Percentiles rank a stretch among this genome's conserved stretches.
phyloP scores from a whole-genome alignment of 1,139 yeast genomes.

The Candida glucosophila region DNA sequence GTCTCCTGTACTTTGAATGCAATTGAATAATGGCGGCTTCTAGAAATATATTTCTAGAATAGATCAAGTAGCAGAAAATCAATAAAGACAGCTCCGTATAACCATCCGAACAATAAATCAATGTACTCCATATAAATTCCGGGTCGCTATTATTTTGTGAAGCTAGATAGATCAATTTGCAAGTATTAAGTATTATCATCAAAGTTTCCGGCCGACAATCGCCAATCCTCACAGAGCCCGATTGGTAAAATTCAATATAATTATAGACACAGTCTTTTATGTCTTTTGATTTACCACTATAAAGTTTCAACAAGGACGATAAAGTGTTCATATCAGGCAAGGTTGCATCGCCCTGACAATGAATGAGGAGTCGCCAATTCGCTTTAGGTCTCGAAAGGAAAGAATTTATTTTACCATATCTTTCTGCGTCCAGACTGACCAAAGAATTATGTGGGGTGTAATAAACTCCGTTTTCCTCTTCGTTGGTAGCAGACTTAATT shows the following conservation, averaged over 20 bases:
- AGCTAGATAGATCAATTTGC: conserved; percentile 47
- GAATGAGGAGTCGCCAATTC: conserved; percentile 29
- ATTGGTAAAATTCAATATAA: conserved; percentile 65
- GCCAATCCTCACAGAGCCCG: conserved; percentile 73
- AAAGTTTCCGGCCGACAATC: conserved; percentile 52
- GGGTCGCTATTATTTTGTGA: conserved; percentile 20
- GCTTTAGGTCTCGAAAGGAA: conserved; percentile 27
- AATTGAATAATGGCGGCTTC: conserved; percentile 48
- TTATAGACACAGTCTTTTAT: conserved; percentile 20
- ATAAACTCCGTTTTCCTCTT: conserved; percentile 31
- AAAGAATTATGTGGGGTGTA: conserved; percentile 46
- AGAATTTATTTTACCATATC: conserved; percentile 11
- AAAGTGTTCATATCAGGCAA: conserved; percentile 42
- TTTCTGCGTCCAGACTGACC: conserved; percentile 19
- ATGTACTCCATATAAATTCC: conserved; percentile 16
- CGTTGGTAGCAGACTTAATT: conserved; percentile 9
- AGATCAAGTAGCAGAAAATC: conserved; percentile 63
- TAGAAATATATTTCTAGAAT: conserved; percentile 47
- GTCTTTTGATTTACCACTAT: conserved; percentile 16
- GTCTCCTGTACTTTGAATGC: conserved; percentile 60
- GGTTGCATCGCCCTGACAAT: conserved; percentile 46
- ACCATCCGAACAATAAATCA: conserved; percentile 83
- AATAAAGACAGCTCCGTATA: conserved; percentile 83
- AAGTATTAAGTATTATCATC: conserved; percentile 50
- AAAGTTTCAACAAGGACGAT: conserved; percentile 25